Conservation (phyloP, 176 grass and related monocot genomes). For the Carex littledalei region DNA sequence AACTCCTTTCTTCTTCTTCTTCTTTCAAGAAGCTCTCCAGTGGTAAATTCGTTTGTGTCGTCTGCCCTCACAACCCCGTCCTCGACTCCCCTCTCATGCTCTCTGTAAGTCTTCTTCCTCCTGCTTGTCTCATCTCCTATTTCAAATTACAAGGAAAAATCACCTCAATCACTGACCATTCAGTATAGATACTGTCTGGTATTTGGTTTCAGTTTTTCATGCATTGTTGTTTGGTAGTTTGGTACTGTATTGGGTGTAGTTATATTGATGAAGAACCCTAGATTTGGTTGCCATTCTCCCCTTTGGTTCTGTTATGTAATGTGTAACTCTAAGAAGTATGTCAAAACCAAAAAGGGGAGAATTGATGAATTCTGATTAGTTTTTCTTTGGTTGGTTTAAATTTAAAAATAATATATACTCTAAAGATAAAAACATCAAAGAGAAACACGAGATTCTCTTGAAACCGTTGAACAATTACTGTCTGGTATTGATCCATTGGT, state of each 20-base stretch:
- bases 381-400: neutral
- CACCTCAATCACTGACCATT: neutral
- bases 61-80: slow-evolving; percentile 67
- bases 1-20: slow-evolving; percentile 39
- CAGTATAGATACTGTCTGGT: neutral
- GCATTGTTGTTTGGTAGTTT: neutral
- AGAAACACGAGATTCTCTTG: neutral
- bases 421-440: neutral
- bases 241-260: neutral
- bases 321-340: neutral
- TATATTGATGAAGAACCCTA: neutral
- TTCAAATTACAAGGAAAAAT: neutral
- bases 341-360: neutral
- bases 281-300: neutral
- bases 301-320: neutral
- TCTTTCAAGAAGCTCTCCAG: slow-evolving; percentile 63
- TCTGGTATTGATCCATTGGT: neutral
- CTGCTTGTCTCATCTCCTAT: neutral
- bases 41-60: slow-evolving; percentile 57
- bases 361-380: neutral
- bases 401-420: neutral
- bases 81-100: slow-evolving; percentile 63
- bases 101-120: slow-evolving; percentile 36
- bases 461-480: neutral
- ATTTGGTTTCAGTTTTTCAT: neutral